Conservation (phyloP, 2,329 filamentous ascomycete genomes). For the Achaetomium macrosporum region DNA sequence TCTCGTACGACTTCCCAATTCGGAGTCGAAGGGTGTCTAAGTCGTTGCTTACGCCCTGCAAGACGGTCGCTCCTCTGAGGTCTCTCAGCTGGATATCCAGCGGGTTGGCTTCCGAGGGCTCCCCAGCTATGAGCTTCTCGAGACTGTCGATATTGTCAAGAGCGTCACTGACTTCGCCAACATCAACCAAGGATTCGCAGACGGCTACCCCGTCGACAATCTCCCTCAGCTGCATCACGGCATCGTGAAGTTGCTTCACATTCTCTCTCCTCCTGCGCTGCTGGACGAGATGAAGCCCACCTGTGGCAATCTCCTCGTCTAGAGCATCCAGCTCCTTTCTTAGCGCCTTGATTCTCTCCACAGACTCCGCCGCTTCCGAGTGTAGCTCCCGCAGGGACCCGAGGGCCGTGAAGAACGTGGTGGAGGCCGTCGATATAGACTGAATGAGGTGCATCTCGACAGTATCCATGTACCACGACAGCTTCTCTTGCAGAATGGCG, state of each 20-base stretch:
- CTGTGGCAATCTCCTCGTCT: conserved; percentile 80
- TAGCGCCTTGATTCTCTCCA: conserved; percentile 75
- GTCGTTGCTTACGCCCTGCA: conserved; percentile 74
- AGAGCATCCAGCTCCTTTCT: conserved; percentile 73
- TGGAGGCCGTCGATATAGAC: conserved; percentile 91
- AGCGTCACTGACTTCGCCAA: conserved; percentile 75
- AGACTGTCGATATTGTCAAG: conserved; percentile 70
- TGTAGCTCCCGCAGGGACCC: conserved; percentile 88
- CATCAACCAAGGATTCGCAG: conserved; percentile 77
- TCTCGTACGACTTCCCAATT: conserved; percentile 82
- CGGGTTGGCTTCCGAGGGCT: conserved; percentile 33
- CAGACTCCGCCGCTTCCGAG: conserved; percentile 85
- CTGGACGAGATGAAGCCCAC: conserved; percentile 78
- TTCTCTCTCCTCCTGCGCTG: conserved; percentile 80
- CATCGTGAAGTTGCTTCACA: conserved; percentile 71
- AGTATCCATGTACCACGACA: conserved; percentile 99
- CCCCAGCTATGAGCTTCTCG: conserved; percentile 74
- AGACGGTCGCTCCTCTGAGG: conserved; percentile 67
- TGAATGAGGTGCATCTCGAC: conserved; percentile 96
- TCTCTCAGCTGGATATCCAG: conserved; percentile 50
- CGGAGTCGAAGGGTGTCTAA: conserved; percentile 69
- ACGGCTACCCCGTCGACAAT: conserved; percentile 68
- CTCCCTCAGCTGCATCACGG: conserved; percentile 73
- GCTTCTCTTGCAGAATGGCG: conserved; percentile 93
- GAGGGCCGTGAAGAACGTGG: conserved; percentile 91